Evolutionary conservation across 345 rosid genomes (phyloP).

Genomic region (Gossypium thurberi): DNA sequence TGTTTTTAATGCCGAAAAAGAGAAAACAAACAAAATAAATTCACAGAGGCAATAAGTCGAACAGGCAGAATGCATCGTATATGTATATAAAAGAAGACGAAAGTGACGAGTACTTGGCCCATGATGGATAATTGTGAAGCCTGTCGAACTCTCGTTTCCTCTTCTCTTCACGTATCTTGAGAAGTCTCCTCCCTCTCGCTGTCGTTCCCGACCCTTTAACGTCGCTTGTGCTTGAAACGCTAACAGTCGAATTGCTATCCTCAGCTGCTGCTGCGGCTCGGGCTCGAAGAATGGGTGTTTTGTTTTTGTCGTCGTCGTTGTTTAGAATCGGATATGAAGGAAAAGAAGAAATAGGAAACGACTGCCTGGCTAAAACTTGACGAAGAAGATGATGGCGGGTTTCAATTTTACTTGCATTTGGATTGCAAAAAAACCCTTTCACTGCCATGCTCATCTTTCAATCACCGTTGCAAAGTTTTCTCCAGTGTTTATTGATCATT

Average conservation of each 20-base stretch:
- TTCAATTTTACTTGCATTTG: background rate
- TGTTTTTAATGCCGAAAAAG: conserved; percentile 15
- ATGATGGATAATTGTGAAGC: conserved; percentile 68
- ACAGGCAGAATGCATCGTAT: background rate
- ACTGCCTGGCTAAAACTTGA: background rate
- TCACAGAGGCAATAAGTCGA: background rate
- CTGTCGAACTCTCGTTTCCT: conserved; percentile 74
- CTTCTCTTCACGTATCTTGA: conserved; percentile 78
- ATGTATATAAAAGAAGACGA: background rate
- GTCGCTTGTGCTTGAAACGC: background rate
- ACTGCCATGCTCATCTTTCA: conserved; percentile 2
- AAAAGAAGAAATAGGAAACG: background rate
- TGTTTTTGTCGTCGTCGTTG: background rate
- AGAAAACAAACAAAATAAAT: background rate
- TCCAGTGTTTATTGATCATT: background rate
- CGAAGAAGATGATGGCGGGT: background rate
- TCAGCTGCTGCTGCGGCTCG: background rate
- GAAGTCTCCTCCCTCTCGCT: conserved; percentile 84
- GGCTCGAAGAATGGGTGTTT: background rate
- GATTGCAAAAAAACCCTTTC: background rate
- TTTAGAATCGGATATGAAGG: background rate
- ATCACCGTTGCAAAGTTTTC: background rate
- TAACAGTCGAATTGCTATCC: background rate
- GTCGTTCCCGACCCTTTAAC: conserved; percentile 65
- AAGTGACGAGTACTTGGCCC: conserved; percentile 30